phyloP scores from a whole-genome alignment of 805 yeast genomes.

The Barnettozyma salicaria region DNA sequence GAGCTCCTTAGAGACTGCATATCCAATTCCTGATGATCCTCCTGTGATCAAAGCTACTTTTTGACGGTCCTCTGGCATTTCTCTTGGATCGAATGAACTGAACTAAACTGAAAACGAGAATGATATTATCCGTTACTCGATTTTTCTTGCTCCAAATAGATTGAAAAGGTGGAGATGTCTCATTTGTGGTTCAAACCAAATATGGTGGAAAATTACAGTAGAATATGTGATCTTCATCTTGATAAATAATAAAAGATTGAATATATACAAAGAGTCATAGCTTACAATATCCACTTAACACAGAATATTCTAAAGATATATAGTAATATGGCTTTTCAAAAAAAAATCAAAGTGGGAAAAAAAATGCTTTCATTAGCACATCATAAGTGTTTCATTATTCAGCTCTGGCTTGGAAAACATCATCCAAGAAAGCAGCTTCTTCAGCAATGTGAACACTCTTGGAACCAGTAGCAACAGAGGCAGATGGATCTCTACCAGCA shows the following conservation, averaged over 20 bases:
- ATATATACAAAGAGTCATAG: not conserved
- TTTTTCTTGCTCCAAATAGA: no score
- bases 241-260: slow-evolving; percentile 2
- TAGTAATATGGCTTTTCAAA: no score
- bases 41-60: slow-evolving; percentile 43
- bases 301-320: not conserved
- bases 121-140: no score
- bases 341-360: no score
- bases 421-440: slow-evolving; percentile 80
- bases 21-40: slow-evolving; percentile 53
- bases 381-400: no score
- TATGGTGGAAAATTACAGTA: no score
- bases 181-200: no score
- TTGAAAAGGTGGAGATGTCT: no score
- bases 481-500: slow-evolving; percentile 97
- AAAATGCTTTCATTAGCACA: not conserved
- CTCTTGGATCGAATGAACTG: no score
- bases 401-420: slow-evolving; percentile 46
- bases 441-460: slow-evolving; percentile 83
- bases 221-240: no score
- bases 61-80: slow-evolving; percentile 16
- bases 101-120: no score
- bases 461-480: slow-evolving; percentile 96
- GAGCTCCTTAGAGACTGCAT: slow-evolving; percentile 41
- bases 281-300: not conserved